Conservation (phyloP, 2,329 filamentous ascomycete genomes). For the Laburnicola sp. region DNA sequence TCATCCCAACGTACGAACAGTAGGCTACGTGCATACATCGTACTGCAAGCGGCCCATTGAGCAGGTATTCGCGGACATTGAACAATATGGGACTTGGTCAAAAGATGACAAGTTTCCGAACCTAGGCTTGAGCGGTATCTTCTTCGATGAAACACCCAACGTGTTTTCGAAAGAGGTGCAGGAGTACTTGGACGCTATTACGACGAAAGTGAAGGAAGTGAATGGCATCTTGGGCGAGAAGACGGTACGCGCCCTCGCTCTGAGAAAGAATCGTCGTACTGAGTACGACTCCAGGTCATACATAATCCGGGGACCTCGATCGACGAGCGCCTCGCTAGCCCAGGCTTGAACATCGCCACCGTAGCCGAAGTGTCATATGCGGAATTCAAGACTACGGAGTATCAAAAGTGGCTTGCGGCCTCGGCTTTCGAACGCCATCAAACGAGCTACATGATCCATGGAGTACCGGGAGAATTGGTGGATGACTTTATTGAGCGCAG, state of each 20-base stretch:
- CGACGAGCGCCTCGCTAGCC: constrained; percentile 21
- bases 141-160: constrained; percentile 56
- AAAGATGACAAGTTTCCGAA: constrained; percentile 28
- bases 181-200: constrained; percentile 25
- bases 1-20: constrained; percentile 51
- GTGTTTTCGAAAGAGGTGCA: constrained; percentile 20
- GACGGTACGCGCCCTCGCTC: constrained; percentile 13
- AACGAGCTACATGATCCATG: constrained; percentile 34
- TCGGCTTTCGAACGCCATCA: constrained; percentile 26
- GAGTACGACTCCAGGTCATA: constrained; percentile 21
- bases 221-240: constrained; percentile 12
- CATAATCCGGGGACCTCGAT: constrained; percentile 38
- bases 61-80: constrained; percentile 46
- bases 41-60: constrained; percentile 45
- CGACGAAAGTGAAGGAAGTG: constrained; percentile 15
- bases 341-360: constrained; percentile 32
- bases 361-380: constrained; percentile 28
- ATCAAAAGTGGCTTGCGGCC: constrained; percentile 30
- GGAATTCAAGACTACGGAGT: constrained; percentile 21
- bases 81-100: constrained; percentile 51
- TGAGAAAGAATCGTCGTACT: neutral
- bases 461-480: constrained; percentile 22
- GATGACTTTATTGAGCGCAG: constrained; percentile 12
- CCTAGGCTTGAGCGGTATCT: constrained; percentile 53
- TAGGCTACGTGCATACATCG: constrained; percentile 57